These are phyloP conservation scores for Macroventuria anomochaeta DNA, from an alignment of 2,329 filamentous ascomycete genomes.

Conservation along the genomic window DNA sequence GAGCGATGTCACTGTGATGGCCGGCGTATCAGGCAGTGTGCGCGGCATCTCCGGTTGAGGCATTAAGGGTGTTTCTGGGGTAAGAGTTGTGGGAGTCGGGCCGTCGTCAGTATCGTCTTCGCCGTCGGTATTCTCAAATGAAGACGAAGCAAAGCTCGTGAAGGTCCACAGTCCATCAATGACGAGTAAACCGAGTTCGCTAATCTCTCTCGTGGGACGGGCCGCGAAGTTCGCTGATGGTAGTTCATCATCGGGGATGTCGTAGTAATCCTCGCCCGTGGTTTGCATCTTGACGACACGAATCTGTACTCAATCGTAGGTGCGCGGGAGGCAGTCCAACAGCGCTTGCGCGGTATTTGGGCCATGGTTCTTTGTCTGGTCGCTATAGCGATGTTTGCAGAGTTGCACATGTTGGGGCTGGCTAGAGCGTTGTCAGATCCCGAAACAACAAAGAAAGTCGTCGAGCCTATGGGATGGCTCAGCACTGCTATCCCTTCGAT, in stretches of 20 bases:
- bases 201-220: constrained; percentile 32
- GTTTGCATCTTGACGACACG: constrained; percentile 14
- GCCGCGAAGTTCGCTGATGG: constrained; percentile 35
- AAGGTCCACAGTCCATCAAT: constrained; percentile 22
- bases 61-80: constrained; percentile 5
- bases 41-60: constrained; percentile 7
- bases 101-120: constrained; percentile 21
- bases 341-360: constrained; percentile 11
- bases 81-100: constrained; percentile 7
- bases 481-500: constrained; percentile 6
- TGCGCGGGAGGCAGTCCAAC: constrained; percentile 10
- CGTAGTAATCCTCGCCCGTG: constrained; percentile 28
- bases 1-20: constrained; percentile 13
- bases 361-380: constrained; percentile 13
- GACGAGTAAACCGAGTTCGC: constrained; percentile 19
- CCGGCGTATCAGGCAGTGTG: constrained; percentile 14
- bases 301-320: constrained; percentile 6
- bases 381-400: constrained; percentile 8
- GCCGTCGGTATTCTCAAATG: constrained; percentile 12
- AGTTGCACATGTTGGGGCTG: background rate
- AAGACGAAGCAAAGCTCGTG: constrained; percentile 9
- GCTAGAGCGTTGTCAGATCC: constrained; percentile 12
- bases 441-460: constrained; percentile 12
- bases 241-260: constrained; percentile 28
- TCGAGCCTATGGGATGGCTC: constrained; percentile 6